Evolutionary conservation across 2,329 filamentous ascomycete species (phyloP), one percentile per base, ranked within the genome.

Genomic region (Catunica adiposa): DNA sequence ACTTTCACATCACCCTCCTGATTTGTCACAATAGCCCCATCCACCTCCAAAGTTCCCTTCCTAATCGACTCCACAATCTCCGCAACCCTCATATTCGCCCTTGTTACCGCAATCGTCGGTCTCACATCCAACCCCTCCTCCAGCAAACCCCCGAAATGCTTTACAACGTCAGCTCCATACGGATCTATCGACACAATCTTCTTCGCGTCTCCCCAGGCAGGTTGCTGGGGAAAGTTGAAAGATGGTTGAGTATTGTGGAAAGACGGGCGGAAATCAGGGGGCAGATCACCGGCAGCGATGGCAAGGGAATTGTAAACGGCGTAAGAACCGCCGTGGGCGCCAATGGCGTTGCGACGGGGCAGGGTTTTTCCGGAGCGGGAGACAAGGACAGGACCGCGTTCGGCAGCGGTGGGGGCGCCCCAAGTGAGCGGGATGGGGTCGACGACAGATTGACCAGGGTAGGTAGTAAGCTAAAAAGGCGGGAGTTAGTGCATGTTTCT

Each of bases 121-220:
- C 89, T 78, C 61, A 94, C 86, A 65, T 95, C 42, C 40, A 38
- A 38, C 14, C 58, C 55, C 23, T 55, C 54, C 8, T 48, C 47
- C n/a, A 57, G 44, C 11, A 55, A 26, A 17, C 54, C 44, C 3
- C 51, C 52, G 38, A 56, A 59, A 48, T 59, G 25, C 9, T 40
- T 29, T 17, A 40, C 17, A 50, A 63, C 67, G 56, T 67, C 72
- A 70, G 97, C 92, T 5, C 92, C 90, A 67, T 84, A 86, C 0
- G 90, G 90, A 66, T 97, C 92, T 88, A 98, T 95, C 17, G 90
- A 87, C 14, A 97, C 90, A 60, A 98, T 97, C 73, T 96, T 97
- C 68, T 87, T 88, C 64, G 78, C 79, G 65, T 94, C 86, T 25
- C 78, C 79, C 90, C 90, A 98, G 69, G 92, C 81, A 6, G 86